Conservation (phyloP, 179 eudicot genomes). For the Spinacia oleracea region DNA sequence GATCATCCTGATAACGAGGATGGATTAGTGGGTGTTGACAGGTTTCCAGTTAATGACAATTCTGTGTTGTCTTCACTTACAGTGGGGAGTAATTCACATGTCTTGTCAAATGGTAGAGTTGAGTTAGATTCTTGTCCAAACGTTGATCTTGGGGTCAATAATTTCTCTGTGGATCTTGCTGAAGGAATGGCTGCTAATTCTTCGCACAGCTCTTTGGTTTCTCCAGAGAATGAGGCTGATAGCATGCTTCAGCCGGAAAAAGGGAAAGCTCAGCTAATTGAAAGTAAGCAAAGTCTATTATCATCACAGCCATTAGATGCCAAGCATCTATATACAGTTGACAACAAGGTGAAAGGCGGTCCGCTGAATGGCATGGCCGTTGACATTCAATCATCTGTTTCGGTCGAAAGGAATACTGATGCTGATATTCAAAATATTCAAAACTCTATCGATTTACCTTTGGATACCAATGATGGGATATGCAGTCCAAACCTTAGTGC, state of each 20-base stretch:
- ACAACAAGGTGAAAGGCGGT: slow-evolving; percentile 29
- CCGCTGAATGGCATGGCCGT: slow-evolving; percentile 44
- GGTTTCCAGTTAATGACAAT: slow-evolving; percentile 23
- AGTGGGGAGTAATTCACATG: slow-evolving; percentile 17
- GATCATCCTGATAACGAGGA: slow-evolving; percentile 32
- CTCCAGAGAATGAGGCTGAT: slow-evolving; percentile 25
- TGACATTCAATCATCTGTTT: slow-evolving; percentile 51
- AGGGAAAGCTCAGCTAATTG: slow-evolving; percentile 18
- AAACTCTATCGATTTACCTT: slow-evolving; percentile 32
- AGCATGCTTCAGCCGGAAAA: slow-evolving; percentile 18
- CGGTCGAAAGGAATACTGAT: slow-evolving; percentile 36
- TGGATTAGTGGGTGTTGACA: slow-evolving; percentile 17
- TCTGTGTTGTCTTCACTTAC: slow-evolving; percentile 14
- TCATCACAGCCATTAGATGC: slow-evolving; percentile 23
- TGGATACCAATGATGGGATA: slow-evolving; percentile 37
- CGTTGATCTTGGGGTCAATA: slow-evolving; percentile 22
- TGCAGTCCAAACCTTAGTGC: slow-evolving; percentile 40
- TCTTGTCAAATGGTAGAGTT: slow-evolving; percentile 12
- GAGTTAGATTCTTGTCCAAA: slow-evolving; percentile 19
- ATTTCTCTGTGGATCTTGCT: slow-evolving; percentile 25
- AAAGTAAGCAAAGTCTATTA: slow-evolving; percentile 5
- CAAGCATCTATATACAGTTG: slow-evolving; percentile 17
- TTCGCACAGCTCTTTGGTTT: slow-evolving; percentile 23
- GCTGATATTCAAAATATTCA: slow-evolving; percentile 18
- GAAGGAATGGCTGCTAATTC: slow-evolving; percentile 21